Conservation (phyloP, 257 asterid genomes). For the Eustoma russellianum region DNA sequence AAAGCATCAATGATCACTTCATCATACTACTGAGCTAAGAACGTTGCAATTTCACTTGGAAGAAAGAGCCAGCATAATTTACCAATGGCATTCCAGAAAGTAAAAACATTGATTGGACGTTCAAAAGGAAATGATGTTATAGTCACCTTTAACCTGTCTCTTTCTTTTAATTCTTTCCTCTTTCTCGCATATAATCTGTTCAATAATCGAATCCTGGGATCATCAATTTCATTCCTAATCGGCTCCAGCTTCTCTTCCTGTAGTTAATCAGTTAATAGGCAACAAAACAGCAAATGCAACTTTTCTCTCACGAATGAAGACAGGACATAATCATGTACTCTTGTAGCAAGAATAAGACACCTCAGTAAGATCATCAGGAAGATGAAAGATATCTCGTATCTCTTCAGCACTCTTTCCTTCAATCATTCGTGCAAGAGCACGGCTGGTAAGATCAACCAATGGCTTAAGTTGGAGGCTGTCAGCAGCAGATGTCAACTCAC, state of each 20-base stretch:
- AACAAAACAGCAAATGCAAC: conserved; percentile 10
- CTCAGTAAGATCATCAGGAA: conserved; percentile 99
- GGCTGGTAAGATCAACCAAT: conserved; percentile 89
- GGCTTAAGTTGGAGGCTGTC: conserved; percentile 91
- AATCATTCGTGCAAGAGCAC: conserved; percentile 92
- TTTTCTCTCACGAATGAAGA: conserved; percentile 11
- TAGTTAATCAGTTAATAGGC: conserved; percentile 13
- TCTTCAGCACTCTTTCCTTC: conserved; percentile 93
- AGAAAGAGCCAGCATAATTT: not conserved
- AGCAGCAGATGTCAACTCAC: conserved; percentile 97
- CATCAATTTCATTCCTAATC: conserved; percentile 77
- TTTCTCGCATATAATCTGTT: conserved; percentile 89
- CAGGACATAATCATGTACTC: conserved; percentile 47
- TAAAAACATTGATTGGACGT: conserved; percentile 1
- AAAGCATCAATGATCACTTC: conserved; percentile 1
- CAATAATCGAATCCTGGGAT: conserved; percentile 84
- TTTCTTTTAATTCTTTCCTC: conserved; percentile 84
- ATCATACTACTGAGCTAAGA: too few relatives aligned
- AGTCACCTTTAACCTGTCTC: conserved; percentile 69
- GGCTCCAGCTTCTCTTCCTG: conserved; percentile 99
- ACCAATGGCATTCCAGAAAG: not conserved
- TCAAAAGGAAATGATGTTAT: conserved; percentile 10
- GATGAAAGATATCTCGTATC: conserved; percentile 80
- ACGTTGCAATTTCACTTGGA: too few relatives aligned
- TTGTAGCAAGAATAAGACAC: conserved; percentile 64